phyloP scores from a whole-genome alignment of 2,329 filamentous ascomycete species.

The Chaetomiaceae sp. region DNA sequence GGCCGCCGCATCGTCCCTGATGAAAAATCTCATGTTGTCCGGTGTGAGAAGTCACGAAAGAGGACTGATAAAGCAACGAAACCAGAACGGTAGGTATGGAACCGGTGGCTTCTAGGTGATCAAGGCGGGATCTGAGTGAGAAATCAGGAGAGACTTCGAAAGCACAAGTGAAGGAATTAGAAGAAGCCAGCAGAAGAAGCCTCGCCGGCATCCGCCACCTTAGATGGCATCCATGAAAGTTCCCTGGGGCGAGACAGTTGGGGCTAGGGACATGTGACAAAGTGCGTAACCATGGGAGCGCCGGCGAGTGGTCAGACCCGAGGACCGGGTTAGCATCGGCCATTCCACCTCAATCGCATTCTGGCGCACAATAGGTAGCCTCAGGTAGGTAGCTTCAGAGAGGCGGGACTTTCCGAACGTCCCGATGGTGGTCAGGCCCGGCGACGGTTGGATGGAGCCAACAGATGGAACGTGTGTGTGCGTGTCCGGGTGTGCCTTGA shows the following conservation, averaged over 20 bases:
- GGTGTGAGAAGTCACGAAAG: not conserved
- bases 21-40: constrained; percentile 61
- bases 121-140: not conserved
- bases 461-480: constrained; percentile 12
- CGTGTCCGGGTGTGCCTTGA: not conserved
- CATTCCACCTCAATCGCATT: not conserved
- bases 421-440: not conserved
- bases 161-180: not conserved
- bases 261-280: constrained; percentile 4
- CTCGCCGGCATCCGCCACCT: not conserved
- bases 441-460: constrained; percentile 4
- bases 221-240: no score
- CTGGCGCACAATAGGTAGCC: no score
- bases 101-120: not conserved
- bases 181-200: not conserved
- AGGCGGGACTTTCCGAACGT: not conserved
- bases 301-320: not conserved
- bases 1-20: constrained; percentile 55
- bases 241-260: no score
- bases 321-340: constrained; percentile 9
- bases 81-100: not conserved
- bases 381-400: not conserved
- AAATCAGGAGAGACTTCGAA: not conserved
- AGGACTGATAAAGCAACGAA: not conserved
- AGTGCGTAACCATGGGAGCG: constrained; percentile 2